Evolutionary conservation across 352 stramenopile species (phyloP), one percentile per base, ranked within the genome.

Genomic region (Globisporangium okanoganense): DNA sequence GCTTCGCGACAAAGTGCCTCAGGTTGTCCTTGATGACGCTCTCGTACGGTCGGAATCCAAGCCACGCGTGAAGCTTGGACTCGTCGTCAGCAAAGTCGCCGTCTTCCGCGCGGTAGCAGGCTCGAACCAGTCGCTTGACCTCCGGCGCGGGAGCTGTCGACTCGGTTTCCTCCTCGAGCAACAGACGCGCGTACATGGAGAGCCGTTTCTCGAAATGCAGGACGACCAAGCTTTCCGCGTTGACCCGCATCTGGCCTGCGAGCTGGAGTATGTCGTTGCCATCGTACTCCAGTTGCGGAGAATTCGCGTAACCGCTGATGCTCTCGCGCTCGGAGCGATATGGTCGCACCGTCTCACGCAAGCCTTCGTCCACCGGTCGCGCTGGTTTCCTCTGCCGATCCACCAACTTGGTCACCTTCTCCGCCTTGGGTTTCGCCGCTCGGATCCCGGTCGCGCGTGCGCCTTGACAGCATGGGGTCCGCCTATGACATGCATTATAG

Each of bases 201-300:
- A 64, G 58, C 18, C 35, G 31, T 31, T 64, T 64, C 49, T 44
- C 24, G 24, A 65, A 59, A 22, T 59, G 58, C 0, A 55, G n/a
- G 16, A 35, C 25, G 24, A 65, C 12, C 58, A 65, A 60, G 31
- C 55, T 59, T 20, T 48, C 7, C 5, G 38, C 40, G 40, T 65
- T 65, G 10, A 59, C 33, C 5, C 50, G 38, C 58, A 65, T 60
- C 51, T 60, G 24, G 1, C 4, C 49, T 0, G 49, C 49, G 10
- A 54, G 0, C 12, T 33, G 8, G 38, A 54, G 24, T 6, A 60
- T 48, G 1, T 12, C 13, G 24, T 54, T 65, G 58, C 33, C 29
- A 44, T 25, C 57, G 29, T 27, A 49, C 43, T 49, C 20, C 7
- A 49, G 4, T 29, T 13, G 43, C 12, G 7, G 22, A 49, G n/a